Conservation (phyloP, 2,329 filamentous ascomycete genomes). For the Aspergillus novoparasiticus region DNA sequence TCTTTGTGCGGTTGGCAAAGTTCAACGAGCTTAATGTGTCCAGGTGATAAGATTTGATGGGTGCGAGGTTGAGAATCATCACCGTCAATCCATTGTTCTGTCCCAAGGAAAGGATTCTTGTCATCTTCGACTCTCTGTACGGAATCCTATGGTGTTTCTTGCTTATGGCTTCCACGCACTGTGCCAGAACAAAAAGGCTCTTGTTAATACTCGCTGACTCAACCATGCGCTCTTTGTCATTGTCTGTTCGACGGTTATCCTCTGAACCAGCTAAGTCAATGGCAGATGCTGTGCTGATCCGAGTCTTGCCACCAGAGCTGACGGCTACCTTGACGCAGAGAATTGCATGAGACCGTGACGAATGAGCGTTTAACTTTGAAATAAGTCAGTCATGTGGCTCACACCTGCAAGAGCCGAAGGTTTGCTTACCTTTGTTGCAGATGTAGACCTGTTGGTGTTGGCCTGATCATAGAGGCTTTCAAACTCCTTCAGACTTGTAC, state of each 20-base stretch:
- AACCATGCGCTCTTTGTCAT: slow-evolving; percentile 87
- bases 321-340: slow-evolving; percentile 87
- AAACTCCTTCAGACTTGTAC: slow-evolving; percentile 84
- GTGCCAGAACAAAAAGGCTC: slow-evolving; percentile 88
- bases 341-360: slow-evolving; percentile 86
- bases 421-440: slow-evolving; percentile 70
- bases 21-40: slow-evolving; percentile 93
- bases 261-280: slow-evolving; percentile 96
- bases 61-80: slow-evolving; percentile 94
- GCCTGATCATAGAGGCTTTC: slow-evolving; percentile 87
- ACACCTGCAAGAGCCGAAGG: background rate
- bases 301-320: slow-evolving; percentile 66
- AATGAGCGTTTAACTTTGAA: slow-evolving; percentile 76
- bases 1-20: slow-evolving; percentile 92
- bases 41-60: slow-evolving; percentile 87
- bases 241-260: slow-evolving; percentile 91
- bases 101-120: slow-evolving; percentile 83
- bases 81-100: slow-evolving; percentile 95
- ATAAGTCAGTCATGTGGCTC: slow-evolving; percentile 13
- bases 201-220: slow-evolving; percentile 98
- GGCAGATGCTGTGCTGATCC: slow-evolving; percentile 82
- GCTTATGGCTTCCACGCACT: slow-evolving; percentile 94
- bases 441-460: slow-evolving; percentile 86
- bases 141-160: slow-evolving; percentile 76
- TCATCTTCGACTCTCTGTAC: slow-evolving; percentile 97